Conservation (phyloP, 345 rosid species). For the Aurinia saxatilis region DNA sequence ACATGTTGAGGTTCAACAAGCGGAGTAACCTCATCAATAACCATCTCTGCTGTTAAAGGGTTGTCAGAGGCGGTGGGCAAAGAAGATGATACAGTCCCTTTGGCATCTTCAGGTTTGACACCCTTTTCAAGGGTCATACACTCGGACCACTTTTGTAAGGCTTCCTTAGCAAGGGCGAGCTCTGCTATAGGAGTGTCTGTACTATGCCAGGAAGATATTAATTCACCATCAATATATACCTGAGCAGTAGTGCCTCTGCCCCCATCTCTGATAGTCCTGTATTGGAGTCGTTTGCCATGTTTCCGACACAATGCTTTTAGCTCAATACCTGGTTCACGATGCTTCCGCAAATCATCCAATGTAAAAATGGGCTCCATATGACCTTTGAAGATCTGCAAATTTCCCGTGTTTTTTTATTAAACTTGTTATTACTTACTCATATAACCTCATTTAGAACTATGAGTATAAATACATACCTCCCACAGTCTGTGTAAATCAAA, state of each 20-base stretch:
- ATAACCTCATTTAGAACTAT: neutral
- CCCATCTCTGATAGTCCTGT: slow-evolving; percentile 10
- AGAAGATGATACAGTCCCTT: slow-evolving; percentile 40
- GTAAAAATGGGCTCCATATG: slow-evolving; percentile 51
- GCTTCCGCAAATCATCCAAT: slow-evolving; percentile 34
- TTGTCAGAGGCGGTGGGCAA: slow-evolving; percentile 34
- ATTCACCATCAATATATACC: slow-evolving; percentile 41
- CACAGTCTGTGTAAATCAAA: slow-evolving; percentile 46
- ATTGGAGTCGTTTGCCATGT: slow-evolving; percentile 39
- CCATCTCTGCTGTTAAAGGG: slow-evolving; percentile 18
- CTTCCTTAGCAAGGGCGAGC: slow-evolving; percentile 42
- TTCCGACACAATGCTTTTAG: slow-evolving; percentile 39
- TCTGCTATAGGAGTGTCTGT: slow-evolving; percentile 32
- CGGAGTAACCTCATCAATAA: neutral
- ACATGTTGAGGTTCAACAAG: neutral
- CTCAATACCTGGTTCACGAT: slow-evolving; percentile 48
- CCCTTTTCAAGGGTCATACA: slow-evolving; percentile 3
- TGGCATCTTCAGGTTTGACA: slow-evolving; percentile 41
- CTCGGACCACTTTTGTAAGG: slow-evolving; percentile 34
- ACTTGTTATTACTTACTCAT: neutral
- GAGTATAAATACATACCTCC: slow-evolving; percentile 35
- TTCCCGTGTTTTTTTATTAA: neutral
- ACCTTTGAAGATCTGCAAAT: slow-evolving; percentile 45
- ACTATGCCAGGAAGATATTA: slow-evolving; percentile 37
- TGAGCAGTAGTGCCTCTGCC: slow-evolving; percentile 23